Conservation (phyloP, 2,329 filamentous ascomycete genomes). For the Rhexocercosporidium sp. region DNA sequence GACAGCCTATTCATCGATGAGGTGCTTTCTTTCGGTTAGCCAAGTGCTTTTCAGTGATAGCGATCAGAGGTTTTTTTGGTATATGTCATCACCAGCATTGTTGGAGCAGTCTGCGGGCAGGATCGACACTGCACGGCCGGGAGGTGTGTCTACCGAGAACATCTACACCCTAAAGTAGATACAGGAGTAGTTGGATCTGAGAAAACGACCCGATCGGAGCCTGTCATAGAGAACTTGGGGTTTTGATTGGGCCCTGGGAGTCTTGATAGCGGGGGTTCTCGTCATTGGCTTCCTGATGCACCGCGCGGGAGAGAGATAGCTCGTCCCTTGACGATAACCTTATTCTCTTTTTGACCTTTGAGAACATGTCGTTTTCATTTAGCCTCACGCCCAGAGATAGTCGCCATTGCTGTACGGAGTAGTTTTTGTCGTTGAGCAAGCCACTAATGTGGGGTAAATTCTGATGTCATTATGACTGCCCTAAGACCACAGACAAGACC, state of each 20-base stretch:
- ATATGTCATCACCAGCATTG: background rate
- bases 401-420: background rate
- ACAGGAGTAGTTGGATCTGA: background rate
- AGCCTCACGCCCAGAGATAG: background rate
- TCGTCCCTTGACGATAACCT: background rate
- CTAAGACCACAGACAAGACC: background rate
- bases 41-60: background rate
- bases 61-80: background rate
- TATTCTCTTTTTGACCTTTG: background rate
- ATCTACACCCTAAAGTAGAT: background rate
- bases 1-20: no score
- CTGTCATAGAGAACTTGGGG: background rate
- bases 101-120: background rate
- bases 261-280: background rate
- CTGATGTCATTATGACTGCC: background rate
- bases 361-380: background rate
- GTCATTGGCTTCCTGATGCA: background rate
- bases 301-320: background rate
- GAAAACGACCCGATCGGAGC: background rate
- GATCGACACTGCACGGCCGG: conserved; percentile 1
- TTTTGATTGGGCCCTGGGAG: background rate
- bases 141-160: background rate
- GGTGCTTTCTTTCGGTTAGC: no score
- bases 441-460: background rate
- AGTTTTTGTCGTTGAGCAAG: background rate